Base-by-base conservation (phyloP, 306 rosid species). In the Trichosanthes cucumerina region DNA sequence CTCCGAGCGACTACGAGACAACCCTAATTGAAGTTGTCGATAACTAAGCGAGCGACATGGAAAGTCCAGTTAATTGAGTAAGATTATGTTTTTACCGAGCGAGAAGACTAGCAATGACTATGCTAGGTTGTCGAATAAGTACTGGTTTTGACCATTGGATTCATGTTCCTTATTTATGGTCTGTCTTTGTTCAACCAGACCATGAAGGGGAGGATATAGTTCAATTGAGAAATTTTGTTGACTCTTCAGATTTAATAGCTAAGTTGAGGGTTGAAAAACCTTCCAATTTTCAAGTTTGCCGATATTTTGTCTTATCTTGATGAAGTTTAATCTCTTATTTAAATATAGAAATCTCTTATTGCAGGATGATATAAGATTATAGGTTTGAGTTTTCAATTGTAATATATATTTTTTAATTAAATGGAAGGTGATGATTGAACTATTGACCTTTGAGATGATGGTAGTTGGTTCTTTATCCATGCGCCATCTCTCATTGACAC, bases 1-100 rank as follows among this genome's bases (percentile, higher is more conserved):
- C 98, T 73, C 99, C 99, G 0, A 79, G 87, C n/a, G 98, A 96
- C 96, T 96, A 96, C 28, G 99, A 96, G 85, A 41, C 90, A 2
- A 83, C 94, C 34, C 98, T 96, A 50, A 81, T 96, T 65, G 99
- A 92, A 82, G 96, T 96, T 31, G 92, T 83, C 76, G 90, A 88
- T 68, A 57, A 68, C 53, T 88, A 79, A 81, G 78, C 39, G 23
- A 21, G 46, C n/a, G 6, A 23, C 28, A 2, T 64, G 62, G 54
- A 43, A 59, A 38, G 54, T 38, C 18, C 15, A 18, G 65, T 21
- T 18, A 66, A 49, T 19, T 1, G 63, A 78, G n/a, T 47, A 21
- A 39, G 47, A 21, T 66, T 72, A 47, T 28, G 58, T 47, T 15
- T 72, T 72, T 43, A 70, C 11, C 0, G 53, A 41, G 75, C 33